These are phyloP conservation scores for Moesziomyces parantarcticus DNA, from an alignment of 1,284 basidiomycete species.

Conservation along the genomic window DNA sequence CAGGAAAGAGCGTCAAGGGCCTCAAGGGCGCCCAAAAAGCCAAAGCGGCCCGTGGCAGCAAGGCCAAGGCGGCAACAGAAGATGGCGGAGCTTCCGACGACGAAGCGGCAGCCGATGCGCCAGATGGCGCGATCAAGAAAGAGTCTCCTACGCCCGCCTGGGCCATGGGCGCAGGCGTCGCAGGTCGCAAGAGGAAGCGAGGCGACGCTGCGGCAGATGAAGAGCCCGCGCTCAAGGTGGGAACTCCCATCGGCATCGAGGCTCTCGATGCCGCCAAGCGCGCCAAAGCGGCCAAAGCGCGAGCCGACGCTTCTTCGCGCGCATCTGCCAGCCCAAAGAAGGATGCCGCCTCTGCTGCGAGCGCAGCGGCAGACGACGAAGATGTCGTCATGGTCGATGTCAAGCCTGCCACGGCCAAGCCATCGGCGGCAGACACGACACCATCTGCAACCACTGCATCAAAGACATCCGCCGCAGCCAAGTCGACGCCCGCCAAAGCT, in stretches of 20 bases:
- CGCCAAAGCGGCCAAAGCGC: slow-evolving; percentile 52
- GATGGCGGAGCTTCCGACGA: slow-evolving; percentile 68
- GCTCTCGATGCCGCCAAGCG: slow-evolving; percentile 55
- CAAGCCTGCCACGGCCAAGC: slow-evolving; percentile 15
- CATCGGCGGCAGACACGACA: background rate
- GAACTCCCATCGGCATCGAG: slow-evolving; percentile 64
- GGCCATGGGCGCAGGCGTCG: slow-evolving; percentile 50
- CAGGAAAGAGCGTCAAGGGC: slow-evolving; percentile 65
- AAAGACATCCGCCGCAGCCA: slow-evolving; percentile 7
- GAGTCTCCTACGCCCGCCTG: slow-evolving; percentile 71
- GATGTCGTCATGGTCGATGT: slow-evolving; percentile 43
- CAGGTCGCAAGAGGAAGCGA: slow-evolving; percentile 59
- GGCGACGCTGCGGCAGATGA: slow-evolving; percentile 50
- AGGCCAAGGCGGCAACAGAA: slow-evolving; percentile 28
- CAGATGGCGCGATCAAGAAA: slow-evolving; percentile 74
- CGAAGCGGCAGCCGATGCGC: slow-evolving; percentile 68
- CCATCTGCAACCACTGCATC: background rate
- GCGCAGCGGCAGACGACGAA: slow-evolving; percentile 12
- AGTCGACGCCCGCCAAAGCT: slow-evolving; percentile 8
- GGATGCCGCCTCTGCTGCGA: slow-evolving; percentile 1
- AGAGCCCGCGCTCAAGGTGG: slow-evolving; percentile 56
- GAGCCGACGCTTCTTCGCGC: slow-evolving; percentile 26
- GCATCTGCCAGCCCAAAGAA: slow-evolving; percentile 35
- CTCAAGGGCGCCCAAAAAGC: slow-evolving; percentile 36
- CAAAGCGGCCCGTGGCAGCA: slow-evolving; percentile 23